phyloP scores from a whole-genome alignment of 768 basidiomycete genomes.

The Inosperma sp. region DNA sequence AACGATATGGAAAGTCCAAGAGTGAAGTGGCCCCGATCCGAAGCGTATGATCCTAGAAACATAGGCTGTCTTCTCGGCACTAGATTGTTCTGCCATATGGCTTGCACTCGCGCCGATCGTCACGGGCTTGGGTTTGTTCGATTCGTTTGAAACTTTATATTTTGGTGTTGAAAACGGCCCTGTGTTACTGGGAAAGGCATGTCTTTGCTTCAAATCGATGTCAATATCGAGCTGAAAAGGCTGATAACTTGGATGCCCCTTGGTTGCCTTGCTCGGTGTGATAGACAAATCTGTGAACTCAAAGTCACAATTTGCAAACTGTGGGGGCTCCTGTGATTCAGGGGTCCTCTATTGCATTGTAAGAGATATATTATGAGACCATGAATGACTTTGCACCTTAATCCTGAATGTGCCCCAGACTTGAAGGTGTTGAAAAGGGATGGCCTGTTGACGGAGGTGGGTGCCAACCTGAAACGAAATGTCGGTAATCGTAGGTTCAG shows the following conservation, averaged over 20 bases:
- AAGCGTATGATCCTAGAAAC: background rate
- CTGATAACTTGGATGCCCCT: background rate
- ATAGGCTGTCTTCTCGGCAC: background rate
- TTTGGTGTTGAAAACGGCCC: background rate
- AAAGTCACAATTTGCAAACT: background rate
- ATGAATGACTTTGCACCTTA: too few species aligned
- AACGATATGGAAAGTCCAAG: background rate
- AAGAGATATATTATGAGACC: too few species aligned
- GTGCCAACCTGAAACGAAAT: too few species aligned
- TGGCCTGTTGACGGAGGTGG: too few species aligned
- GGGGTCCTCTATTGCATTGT: constrained; percentile 1
- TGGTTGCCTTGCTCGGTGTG: background rate
- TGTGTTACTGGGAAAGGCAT: too few species aligned
- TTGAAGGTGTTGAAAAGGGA: too few species aligned
- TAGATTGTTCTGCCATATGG: background rate
- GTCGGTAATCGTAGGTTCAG: too few species aligned
- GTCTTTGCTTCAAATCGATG: background rate
- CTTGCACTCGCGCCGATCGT: background rate
- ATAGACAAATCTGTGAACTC: background rate
- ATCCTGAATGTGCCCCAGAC: too few species aligned
- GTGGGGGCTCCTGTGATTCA: background rate
- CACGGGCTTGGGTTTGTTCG: background rate
- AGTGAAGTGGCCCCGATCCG: background rate
- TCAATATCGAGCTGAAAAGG: constrained; percentile 1
- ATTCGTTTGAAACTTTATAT: background rate